Conservation (phyloP, 257 asterid species). For the Leonotis leonurus region DNA sequence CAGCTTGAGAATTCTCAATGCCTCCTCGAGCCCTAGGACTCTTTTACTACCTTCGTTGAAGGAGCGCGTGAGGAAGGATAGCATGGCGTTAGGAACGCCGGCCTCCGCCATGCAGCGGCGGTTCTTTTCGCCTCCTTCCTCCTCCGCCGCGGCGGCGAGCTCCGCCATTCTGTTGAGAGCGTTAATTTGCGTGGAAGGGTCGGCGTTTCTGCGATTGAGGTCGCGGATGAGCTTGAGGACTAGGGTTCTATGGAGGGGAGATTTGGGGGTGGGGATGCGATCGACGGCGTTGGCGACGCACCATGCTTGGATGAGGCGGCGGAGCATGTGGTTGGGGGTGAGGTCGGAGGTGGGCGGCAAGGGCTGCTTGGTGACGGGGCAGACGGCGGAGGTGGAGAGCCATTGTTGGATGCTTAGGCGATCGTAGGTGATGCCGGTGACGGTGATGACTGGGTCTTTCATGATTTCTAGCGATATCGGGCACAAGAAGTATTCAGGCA, state of each 20-base stretch:
- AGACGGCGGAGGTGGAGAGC: slow-evolving; percentile 33
- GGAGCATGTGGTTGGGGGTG: slow-evolving; percentile 84
- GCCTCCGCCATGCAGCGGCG: slow-evolving; percentile 47
- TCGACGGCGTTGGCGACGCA: slow-evolving; percentile 59
- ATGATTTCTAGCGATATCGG: slow-evolving; percentile 85
- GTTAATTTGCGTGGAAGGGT: not conserved
- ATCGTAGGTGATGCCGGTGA: slow-evolving; percentile 84
- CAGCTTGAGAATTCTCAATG: slow-evolving; percentile 37
- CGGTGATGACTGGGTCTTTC: slow-evolving; percentile 80
- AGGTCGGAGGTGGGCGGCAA: slow-evolving; percentile 41
- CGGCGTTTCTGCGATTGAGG: not conserved
- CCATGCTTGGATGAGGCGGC: slow-evolving; percentile 75
- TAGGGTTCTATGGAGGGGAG: slow-evolving; percentile 33
- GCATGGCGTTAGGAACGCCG: slow-evolving; percentile 45
- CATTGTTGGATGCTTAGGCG: slow-evolving; percentile 67
- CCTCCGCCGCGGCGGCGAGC: slow-evolving; percentile 37
- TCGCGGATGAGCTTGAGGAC: slow-evolving; percentile 44
- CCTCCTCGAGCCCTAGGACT: slow-evolving; percentile 35
- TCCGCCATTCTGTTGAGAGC: slow-evolving; percentile 41
- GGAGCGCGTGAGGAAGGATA: slow-evolving; percentile 24
- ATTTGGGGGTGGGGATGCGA: slow-evolving; percentile 70
- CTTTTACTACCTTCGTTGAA: slow-evolving; percentile 28
- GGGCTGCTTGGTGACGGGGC: slow-evolving; percentile 72
- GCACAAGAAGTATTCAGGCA: slow-evolving; percentile 73
- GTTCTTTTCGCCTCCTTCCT: slow-evolving; percentile 41